phyloP scores from a whole-genome alignment of 805 yeast genomes.

The Ogataea henricii region DNA sequence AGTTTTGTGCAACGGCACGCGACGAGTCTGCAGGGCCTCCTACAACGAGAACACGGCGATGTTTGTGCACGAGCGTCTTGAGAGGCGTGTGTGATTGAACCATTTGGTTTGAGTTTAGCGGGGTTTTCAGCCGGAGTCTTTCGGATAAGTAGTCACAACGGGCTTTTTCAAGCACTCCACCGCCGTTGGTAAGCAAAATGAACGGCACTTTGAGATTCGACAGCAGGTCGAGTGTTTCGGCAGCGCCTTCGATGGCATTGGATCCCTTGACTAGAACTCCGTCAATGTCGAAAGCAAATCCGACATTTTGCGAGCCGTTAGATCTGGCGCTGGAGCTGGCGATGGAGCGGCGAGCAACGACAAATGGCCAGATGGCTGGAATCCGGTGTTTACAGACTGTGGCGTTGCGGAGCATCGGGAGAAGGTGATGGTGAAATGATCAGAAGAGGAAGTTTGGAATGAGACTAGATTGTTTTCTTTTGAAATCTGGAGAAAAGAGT shows the following conservation, averaged over 20 bases:
- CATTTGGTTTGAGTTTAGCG: conserved; percentile 61
- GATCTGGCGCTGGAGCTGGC: background rate
- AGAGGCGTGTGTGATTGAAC: conserved; percentile 90
- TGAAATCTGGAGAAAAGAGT: too few relatives aligned
- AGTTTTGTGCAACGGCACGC: conserved; percentile 68
- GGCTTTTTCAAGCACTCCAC: conserved; percentile 70
- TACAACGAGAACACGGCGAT: conserved; percentile 69
- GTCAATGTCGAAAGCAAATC: conserved; percentile 59
- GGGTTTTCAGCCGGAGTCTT: conserved; percentile 40
- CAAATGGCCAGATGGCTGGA: background rate
- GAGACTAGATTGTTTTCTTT: too few relatives aligned
- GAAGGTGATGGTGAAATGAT: background rate
- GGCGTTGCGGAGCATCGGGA: background rate
- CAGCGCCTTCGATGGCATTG: conserved; percentile 65
- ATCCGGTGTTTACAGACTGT: background rate
- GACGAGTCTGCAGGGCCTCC: conserved; percentile 82
- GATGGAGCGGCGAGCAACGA: background rate
- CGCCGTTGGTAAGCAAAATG: conserved; percentile 88
- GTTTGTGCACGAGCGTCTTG: conserved; percentile 55
- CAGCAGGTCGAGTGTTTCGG: conserved; percentile 49
- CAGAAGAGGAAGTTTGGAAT: background rate
- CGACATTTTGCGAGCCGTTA: conserved; percentile 19
- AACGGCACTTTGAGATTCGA: conserved; percentile 64
- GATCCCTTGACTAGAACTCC: conserved; percentile 84
- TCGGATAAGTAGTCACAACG: conserved; percentile 56